Evolutionary conservation across 352 stramenopile genomes (phyloP).

Genomic region (Globisporangium echinulatum): DNA sequence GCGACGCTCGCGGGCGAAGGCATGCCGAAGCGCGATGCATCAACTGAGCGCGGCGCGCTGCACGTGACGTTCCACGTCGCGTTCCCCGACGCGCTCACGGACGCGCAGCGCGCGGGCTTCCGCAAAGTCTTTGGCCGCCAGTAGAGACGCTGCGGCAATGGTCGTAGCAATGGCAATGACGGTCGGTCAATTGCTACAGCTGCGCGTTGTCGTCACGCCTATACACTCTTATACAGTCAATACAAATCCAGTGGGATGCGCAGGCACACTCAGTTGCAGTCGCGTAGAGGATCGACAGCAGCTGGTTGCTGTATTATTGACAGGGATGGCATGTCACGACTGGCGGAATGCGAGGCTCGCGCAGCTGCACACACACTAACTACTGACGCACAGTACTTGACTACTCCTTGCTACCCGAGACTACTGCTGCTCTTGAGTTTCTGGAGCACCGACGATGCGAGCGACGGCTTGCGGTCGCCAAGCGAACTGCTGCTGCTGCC

Average conservation of each 20-base stretch:
- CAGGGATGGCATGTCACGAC: too few relatives aligned
- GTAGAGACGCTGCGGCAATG: not conserved
- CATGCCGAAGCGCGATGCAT: constrained; percentile 92
- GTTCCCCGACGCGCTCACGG: constrained; percentile 89
- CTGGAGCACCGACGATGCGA: constrained; percentile 44
- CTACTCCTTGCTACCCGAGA: not conserved
- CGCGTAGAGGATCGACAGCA: too few relatives aligned
- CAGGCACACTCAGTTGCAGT: too few relatives aligned
- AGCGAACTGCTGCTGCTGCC: constrained; percentile 12
- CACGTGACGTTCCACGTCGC: constrained; percentile 95
- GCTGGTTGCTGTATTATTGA: too few relatives aligned
- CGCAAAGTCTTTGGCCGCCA: constrained; percentile 41
- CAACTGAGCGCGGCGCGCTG: constrained; percentile 82
- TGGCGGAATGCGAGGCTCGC: too few relatives aligned
- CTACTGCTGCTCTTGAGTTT: constrained; percentile 45
- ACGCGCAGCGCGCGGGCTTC: constrained; percentile 74
- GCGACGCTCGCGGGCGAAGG: constrained; percentile 88
- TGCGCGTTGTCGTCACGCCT: too few relatives aligned
- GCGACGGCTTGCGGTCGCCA: constrained; percentile 41
- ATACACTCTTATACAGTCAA: too few relatives aligned
- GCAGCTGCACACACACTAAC: not conserved
- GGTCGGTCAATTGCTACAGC: too few relatives aligned
- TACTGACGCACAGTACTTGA: too few relatives aligned
- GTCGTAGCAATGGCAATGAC: too few relatives aligned
- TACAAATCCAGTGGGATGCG: too few relatives aligned